Conservation (phyloP, 139 green algal species). For the Picochlorum sp. region DNA sequence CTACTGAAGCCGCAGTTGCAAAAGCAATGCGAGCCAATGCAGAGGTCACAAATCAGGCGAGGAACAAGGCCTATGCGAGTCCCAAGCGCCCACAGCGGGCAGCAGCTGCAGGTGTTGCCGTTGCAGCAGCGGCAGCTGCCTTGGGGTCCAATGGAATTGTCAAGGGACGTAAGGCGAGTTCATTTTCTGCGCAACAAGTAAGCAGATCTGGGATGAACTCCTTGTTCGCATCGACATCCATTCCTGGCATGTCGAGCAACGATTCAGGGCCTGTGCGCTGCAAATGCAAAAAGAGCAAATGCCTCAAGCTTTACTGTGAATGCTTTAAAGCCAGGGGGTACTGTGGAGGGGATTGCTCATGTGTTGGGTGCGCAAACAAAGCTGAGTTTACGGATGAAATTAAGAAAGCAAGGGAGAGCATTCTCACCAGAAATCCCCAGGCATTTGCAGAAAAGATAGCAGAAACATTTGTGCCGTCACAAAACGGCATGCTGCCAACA, state of each 20-base stretch:
- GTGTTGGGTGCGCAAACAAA: constrained; percentile 57
- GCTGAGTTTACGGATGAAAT: constrained; percentile 40
- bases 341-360: constrained; percentile 56
- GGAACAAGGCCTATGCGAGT: neutral
- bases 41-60: neutral
- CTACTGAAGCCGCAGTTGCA: constrained; percentile 17
- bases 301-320: constrained; percentile 89
- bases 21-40: constrained; percentile 14
- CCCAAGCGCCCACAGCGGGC: constrained; percentile 9
- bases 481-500: neutral
- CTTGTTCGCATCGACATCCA: neutral
- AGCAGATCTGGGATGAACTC: neutral
- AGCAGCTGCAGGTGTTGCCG: constrained; percentile 13
- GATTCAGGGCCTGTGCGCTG: constrained; percentile 31
- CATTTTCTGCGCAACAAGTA: neutral
- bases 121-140: constrained; percentile 9
- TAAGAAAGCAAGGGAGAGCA: constrained; percentile 26
- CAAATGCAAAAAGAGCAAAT: constrained; percentile 84
- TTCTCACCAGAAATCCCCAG: constrained; percentile 51
- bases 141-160: neutral
- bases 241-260: neutral
- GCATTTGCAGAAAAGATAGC: constrained; percentile 43
- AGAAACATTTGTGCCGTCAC: neutral
- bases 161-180: neutral
- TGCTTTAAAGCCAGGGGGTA: constrained; percentile 66